Conservation (phyloP, 2,329 filamentous ascomycete species). For the Trichophyton verrucosum region DNA sequence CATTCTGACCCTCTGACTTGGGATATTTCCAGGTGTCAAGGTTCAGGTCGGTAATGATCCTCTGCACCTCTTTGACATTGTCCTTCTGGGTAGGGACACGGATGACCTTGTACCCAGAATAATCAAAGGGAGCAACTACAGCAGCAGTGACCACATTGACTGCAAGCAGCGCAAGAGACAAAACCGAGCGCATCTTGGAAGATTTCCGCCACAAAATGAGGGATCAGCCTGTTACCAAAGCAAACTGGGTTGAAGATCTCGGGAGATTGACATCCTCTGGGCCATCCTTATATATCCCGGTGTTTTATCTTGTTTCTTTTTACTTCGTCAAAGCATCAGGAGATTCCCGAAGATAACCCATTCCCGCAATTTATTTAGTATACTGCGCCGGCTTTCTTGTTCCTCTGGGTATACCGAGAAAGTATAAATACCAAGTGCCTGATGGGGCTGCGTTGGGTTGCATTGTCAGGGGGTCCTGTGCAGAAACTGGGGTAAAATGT, state of each 20-base stretch:
- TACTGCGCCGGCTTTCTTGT: neutral
- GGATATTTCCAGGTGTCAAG: slow-evolving; percentile 15
- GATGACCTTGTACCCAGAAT: slow-evolving; percentile 17
- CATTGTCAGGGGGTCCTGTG: neutral
- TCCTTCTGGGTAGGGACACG: slow-evolving; percentile 13
- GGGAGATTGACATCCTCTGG: neutral
- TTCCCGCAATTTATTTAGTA: neutral
- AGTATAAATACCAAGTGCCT: neutral
- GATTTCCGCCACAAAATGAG: neutral
- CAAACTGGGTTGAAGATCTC: neutral
- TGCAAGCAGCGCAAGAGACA: slow-evolving; percentile 3
- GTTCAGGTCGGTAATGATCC: slow-evolving; percentile 12
- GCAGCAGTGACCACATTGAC: neutral
- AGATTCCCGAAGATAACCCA: slow-evolving; percentile 3
- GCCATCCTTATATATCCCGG: neutral
- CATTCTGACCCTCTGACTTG: slow-evolving; percentile 16
- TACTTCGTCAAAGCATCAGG: neutral
- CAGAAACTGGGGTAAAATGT: neutral
- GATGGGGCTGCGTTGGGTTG: neutral
- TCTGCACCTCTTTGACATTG: slow-evolving; percentile 11
- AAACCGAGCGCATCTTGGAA: slow-evolving; percentile 3
- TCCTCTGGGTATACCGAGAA: neutral
- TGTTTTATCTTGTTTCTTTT: neutral
- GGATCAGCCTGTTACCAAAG: neutral
- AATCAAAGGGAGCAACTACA: slow-evolving; percentile 8